Evolutionary conservation across 176 grass and related monocot genomes (phyloP), one percentile per base, ranked within the genome.

Genomic region (Panicum miliaceum): DNA sequence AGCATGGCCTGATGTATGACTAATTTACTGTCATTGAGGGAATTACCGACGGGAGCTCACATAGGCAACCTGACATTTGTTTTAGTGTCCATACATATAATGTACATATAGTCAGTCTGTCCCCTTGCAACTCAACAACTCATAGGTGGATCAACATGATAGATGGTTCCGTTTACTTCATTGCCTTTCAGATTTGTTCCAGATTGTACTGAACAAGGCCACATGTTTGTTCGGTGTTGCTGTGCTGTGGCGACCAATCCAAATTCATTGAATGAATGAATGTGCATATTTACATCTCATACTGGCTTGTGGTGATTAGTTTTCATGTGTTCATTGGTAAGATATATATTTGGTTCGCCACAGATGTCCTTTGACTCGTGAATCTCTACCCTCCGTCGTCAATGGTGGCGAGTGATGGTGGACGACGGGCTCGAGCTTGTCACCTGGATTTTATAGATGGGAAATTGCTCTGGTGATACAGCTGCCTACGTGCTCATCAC

Each of bases 151-250:
- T 80, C 68, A n/a, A 65, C 27, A 85, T 35, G 61, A 72, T 82
- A 58, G 64, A 81, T 12, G 3, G 26, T 47, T 78, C 38, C 18
- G 1, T 78, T 78, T 78, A 50, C 6, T 62, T 68, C 7, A 18
- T 80, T 42, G 13, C 36, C 25, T 13, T 16, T 5, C 34, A 52
- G 40, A 6, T 18, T 41, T 53, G 73, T 52, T 19, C 64, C 48
- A 29, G 45, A 78, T 86, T 90, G 84, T 82, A 82, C 82, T 69
- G 64, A 86, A 82, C 88, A 65, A 54, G 64, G 83, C 45, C 83
- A 58, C 78, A 86, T 77, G 82, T 79, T 78, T 90, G 83, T 90
- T 71, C 7, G 48, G 64, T 90, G 78, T 64, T 77, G 42, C 69
- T 76, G 52, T 85, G 53, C 40, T 29, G 76, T 81, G 78, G 88